Conservation (phyloP, 2,329 filamentous ascomycete species). For the Eutypa lata region DNA sequence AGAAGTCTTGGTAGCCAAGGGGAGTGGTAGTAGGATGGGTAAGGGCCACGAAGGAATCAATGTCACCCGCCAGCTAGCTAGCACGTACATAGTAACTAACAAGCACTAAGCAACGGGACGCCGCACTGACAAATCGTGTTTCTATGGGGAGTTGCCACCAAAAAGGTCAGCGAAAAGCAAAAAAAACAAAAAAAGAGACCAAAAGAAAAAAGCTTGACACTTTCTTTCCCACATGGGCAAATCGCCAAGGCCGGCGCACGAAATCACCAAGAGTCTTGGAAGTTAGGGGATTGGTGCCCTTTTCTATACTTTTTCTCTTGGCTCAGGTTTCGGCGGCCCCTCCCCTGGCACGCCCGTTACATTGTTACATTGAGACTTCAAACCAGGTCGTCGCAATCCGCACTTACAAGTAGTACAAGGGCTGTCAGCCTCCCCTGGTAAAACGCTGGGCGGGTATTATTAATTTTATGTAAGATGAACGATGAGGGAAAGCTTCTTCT, state of each 20-base stretch:
- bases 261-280: not conserved
- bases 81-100: not conserved
- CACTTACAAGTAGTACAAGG: too few species aligned
- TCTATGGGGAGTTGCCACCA: not conserved
- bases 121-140: too few species aligned
- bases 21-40: not conserved
- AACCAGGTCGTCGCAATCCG: not conserved
- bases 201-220: not conserved
- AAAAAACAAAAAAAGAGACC: too few species aligned
- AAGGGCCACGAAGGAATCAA: not conserved
- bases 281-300: not conserved
- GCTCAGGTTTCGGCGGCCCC: not conserved
- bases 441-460: not conserved
- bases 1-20: not conserved
- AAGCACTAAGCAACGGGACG: not conserved
- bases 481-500: not conserved
- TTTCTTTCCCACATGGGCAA: not conserved
- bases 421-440: not conserved
- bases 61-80: not conserved
- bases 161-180: too few species aligned
- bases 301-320: not conserved
- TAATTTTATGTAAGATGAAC: not conserved
- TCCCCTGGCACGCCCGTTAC: not conserved
- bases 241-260: not conserved
- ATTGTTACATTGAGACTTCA: not conserved